A percentile compares a stretch with the other conserved stretches of the same genome.
phyloP scores from a whole-genome alignment of 192 early-diverging fungal species.

The Umbelopsis vinacea region DNA sequence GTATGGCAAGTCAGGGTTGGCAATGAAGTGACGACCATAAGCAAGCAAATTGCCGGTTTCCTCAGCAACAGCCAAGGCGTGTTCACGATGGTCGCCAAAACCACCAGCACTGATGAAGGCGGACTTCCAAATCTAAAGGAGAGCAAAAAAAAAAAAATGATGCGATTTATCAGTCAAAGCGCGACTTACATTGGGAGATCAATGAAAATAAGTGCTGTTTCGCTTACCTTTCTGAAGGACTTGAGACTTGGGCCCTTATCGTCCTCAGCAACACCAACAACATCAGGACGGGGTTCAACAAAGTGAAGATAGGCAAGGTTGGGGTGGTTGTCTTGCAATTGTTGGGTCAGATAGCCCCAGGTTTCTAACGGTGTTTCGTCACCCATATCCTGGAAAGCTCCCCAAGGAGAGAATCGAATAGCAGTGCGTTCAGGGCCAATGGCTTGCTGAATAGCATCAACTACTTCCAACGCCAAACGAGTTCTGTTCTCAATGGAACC shows the following conservation, averaged over 20 bases:
- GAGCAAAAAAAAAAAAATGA: constrained; percentile 26
- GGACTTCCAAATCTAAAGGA: constrained; percentile 31
- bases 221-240: too few relatives aligned
- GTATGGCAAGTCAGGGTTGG: constrained; percentile 41
- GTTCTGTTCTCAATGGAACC: constrained; percentile 36
- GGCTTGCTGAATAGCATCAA: constrained; percentile 28
- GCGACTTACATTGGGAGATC: too few relatives aligned
- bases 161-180: background rate
- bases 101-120: constrained; percentile 34
- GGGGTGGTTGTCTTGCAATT: constrained; percentile 33
- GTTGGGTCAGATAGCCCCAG: constrained; percentile 28
- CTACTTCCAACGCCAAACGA: constrained; percentile 37
- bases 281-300: constrained; percentile 31
- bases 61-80: constrained; percentile 26
- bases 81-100: constrained; percentile 14
- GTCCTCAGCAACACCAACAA: background rate
- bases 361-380: constrained; percentile 35
- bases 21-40: constrained; percentile 40
- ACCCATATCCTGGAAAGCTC: constrained; percentile 39
- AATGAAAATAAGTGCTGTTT: too few relatives aligned
- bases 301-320: constrained; percentile 39
- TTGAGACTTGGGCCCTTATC: background rate
- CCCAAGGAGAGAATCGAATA: constrained; percentile 40
- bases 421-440: constrained; percentile 42
- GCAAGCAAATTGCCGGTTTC: constrained; percentile 30